These are phyloP conservation scores for Citrullus colocynthis DNA, from an alignment of 306 rosid genomes.

Conservation along the genomic window DNA sequence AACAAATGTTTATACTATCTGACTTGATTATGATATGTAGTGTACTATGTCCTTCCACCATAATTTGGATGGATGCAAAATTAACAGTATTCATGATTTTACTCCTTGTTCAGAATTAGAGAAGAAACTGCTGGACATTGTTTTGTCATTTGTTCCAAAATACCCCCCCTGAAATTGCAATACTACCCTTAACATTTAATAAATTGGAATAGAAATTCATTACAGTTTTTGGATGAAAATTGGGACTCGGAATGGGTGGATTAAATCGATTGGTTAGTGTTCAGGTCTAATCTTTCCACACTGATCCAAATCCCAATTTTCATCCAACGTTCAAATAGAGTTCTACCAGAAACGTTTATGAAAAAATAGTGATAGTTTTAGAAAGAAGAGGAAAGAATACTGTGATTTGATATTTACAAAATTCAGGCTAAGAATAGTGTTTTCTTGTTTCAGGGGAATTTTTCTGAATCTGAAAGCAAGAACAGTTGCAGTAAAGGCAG, in stretches of 20 bases:
- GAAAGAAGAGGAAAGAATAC: not conserved
- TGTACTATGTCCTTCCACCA: not conserved
- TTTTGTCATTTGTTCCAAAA: not conserved
- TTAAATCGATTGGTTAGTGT: too few relatives aligned
- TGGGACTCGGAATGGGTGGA: too few relatives aligned
- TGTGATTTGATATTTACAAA: not conserved
- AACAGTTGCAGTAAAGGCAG: conserved; percentile 52
- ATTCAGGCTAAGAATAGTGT: not conserved
- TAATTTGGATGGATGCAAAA: not conserved
- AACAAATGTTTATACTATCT: not conserved
- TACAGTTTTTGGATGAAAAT: too few relatives aligned
- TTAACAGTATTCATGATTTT: not conserved
- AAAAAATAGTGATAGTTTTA: too few relatives aligned
- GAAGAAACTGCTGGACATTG: not conserved
- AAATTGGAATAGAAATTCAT: too few relatives aligned
- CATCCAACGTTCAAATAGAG: too few relatives aligned
- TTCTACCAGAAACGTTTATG: too few relatives aligned
- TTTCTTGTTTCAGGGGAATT: conserved; percentile 49
- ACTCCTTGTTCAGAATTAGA: not conserved
- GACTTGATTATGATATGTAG: not conserved
- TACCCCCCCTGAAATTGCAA: too few relatives aligned
- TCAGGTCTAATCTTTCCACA: too few relatives aligned
- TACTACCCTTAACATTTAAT: too few relatives aligned
- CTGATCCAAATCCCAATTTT: too few relatives aligned
- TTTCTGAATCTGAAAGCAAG: conserved; percentile 85